Conservation (phyloP, 2,329 filamentous ascomycete genomes). For the Remersonia thermophila region DNA sequence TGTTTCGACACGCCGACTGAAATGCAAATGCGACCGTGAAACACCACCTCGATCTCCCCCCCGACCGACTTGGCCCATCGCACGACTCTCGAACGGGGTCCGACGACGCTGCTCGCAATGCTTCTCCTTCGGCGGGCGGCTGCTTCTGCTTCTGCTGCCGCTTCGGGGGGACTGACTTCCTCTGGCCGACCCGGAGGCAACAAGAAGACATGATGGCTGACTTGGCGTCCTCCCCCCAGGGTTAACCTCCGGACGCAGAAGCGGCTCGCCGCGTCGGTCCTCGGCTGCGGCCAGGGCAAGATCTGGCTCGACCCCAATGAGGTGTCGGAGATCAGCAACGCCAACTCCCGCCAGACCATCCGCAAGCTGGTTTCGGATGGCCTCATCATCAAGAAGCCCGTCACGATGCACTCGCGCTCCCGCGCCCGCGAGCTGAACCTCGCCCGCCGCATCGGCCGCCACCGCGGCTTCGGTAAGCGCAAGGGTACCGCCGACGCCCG, state of each 20-base stretch:
- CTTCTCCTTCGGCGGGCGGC: too few relatives aligned
- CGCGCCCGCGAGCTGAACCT: conserved; percentile 92
- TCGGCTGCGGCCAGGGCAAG: conserved; percentile 99
- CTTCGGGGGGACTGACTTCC: too few relatives aligned
- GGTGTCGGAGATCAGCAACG: conserved; percentile 98
- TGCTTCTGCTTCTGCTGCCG: too few relatives aligned
- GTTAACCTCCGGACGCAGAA: conserved; percentile 99
- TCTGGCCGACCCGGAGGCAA: conserved; percentile 2
- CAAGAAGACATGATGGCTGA: conserved; percentile 12
- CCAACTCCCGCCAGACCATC: conserved; percentile 99
- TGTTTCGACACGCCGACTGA: too few relatives aligned
- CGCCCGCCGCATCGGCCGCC: conserved; percentile 87
- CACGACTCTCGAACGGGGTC: too few relatives aligned
- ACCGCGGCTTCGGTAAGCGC: conserved; percentile 99
- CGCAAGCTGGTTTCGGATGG: conserved; percentile 99
- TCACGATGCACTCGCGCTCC: conserved; percentile 98
- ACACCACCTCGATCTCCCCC: too few relatives aligned
- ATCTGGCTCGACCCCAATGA: conserved; percentile 99
- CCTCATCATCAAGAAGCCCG: conserved; percentile 99
- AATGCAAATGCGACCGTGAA: too few relatives aligned
- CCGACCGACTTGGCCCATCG: too few relatives aligned
- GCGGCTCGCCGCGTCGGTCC: conserved; percentile 96
- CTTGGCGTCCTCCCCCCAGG: conserved; percentile 41
- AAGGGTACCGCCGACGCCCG: conserved; percentile 99
- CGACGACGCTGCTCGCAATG: too few relatives aligned